phyloP scores from a whole-genome alignment of 1,139 yeast genomes.

The Candida sp. region DNA sequence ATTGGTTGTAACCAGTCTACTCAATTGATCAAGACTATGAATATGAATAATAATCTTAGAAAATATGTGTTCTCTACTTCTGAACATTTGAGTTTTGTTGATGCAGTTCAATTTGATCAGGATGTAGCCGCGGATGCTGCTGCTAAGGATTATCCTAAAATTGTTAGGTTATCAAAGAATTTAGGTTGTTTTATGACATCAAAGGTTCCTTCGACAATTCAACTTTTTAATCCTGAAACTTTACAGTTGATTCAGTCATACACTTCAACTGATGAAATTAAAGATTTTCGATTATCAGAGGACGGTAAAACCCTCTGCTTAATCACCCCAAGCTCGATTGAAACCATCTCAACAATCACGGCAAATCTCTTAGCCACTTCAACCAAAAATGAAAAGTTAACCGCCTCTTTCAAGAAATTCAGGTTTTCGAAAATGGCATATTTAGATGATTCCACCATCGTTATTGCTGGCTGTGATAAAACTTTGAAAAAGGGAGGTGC shows the following conservation, averaged over 20 bases:
- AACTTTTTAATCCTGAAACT: slow-evolving; percentile 55
- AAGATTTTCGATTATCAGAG: slow-evolving; percentile 24
- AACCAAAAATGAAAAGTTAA: slow-evolving; percentile 16
- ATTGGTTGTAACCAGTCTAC: slow-evolving; percentile 74
- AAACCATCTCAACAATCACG: slow-evolving; percentile 47
- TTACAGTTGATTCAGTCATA: slow-evolving; percentile 33
- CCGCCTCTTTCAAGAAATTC: slow-evolving; percentile 27
- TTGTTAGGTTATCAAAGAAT: slow-evolving; percentile 46
- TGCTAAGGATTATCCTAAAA: slow-evolving; percentile 55
- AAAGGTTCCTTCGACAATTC: slow-evolving; percentile 53
- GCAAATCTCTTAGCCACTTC: slow-evolving; percentile 36
- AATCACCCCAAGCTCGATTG: slow-evolving; percentile 52
- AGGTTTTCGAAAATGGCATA: slow-evolving; percentile 60
- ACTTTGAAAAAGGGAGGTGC: slow-evolving; percentile 35
- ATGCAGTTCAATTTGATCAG: slow-evolving; percentile 52
- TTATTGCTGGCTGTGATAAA: slow-evolving; percentile 55
- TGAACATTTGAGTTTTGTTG: slow-evolving; percentile 60
- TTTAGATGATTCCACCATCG: slow-evolving; percentile 47
- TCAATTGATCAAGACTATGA: slow-evolving; percentile 53
- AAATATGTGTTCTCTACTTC: slow-evolving; percentile 55
- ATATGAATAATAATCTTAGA: slow-evolving; percentile 67
- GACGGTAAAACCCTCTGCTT: slow-evolving; percentile 55
- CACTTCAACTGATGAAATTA: slow-evolving; percentile 19
- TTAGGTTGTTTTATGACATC: slow-evolving; percentile 67
- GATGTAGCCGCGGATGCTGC: slow-evolving; percentile 24